A percentile compares a stretch with the other conserved stretches of the same genome.
phyloP scores from a whole-genome alignment of 2,329 filamentous ascomycete genomes.

The Colletotrichum camelliae region DNA sequence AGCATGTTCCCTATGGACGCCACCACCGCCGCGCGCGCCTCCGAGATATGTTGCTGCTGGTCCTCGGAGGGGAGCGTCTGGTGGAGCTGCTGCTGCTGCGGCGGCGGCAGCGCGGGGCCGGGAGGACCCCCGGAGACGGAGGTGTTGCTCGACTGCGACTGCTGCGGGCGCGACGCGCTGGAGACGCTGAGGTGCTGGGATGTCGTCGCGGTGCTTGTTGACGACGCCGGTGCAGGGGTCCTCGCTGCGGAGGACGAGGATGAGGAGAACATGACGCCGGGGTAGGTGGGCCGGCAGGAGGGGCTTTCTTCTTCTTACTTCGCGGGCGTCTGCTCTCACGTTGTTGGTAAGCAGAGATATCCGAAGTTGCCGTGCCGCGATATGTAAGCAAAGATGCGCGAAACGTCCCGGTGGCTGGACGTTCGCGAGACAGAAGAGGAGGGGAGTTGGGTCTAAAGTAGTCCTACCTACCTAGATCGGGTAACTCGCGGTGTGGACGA shows the following conservation, averaged over 20 bases:
- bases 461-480: neutral
- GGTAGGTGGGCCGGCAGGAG: neutral
- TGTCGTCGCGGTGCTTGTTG: neutral
- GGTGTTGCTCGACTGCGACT: conserved; percentile 13
- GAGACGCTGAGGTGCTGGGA: conserved; percentile 15
- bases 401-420: neutral
- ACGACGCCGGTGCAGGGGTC: conserved; percentile 4
- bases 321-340: neutral
- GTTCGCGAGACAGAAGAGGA: neutral
- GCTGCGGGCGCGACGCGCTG: conserved; percentile 13
- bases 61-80: conserved; percentile 45
- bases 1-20: conserved; percentile 73
- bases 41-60: conserved; percentile 53
- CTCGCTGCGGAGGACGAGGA: conserved; percentile 8
- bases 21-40: conserved; percentile 64
- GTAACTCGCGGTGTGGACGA: conserved; percentile 8
- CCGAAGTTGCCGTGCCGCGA: neutral
- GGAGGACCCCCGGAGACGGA: conserved; percentile 6
- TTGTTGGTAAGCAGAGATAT: neutral
- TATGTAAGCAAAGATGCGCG: neutral
- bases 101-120: neutral
- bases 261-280: conserved; percentile 14
- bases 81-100: conserved; percentile 26
- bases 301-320: neutral
- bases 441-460: neutral